Evolutionary conservation across 345 rosid genomes (phyloP).

Genomic region (Populus alba): DNA sequence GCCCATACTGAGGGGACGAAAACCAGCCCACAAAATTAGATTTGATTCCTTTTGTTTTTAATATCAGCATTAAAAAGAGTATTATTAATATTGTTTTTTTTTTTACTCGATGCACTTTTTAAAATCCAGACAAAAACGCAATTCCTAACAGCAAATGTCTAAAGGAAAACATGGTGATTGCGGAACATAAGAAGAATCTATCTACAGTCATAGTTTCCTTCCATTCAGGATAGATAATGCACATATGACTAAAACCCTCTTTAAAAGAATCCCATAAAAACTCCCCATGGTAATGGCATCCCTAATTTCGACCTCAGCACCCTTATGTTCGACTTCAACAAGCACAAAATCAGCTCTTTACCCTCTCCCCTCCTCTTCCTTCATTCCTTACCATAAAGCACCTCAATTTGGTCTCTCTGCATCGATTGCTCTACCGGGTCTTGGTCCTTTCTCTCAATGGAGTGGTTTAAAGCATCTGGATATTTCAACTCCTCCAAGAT

Average conservation of each 20-base stretch:
- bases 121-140: no score
- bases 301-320: constrained; percentile 27
- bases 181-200: not conserved
- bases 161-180: not conserved
- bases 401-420: constrained; percentile 31
- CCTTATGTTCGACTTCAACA: constrained; percentile 32
- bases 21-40: not conserved
- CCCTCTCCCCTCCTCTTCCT: constrained; percentile 18
- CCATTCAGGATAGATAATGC: constrained; percentile 1
- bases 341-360: constrained; percentile 29
- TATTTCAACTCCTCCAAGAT: constrained; percentile 46
- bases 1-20: not conserved
- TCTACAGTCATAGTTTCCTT: not conserved
- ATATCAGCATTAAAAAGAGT: no score
- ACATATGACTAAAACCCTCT: not conserved
- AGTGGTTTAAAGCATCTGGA: constrained; percentile 73
- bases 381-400: constrained; percentile 29
- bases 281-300: constrained; percentile 44
- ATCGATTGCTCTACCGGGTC: constrained; percentile 40
- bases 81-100: no score
- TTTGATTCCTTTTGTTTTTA: no score
- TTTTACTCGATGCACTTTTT: no score
- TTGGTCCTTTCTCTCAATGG: constrained; percentile 49
- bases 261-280: not conserved
- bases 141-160: not conserved